Evolutionary conservation across 2,329 filamentous ascomycete species (phyloP).

Genomic region (Xylariaceae sp.): DNA sequence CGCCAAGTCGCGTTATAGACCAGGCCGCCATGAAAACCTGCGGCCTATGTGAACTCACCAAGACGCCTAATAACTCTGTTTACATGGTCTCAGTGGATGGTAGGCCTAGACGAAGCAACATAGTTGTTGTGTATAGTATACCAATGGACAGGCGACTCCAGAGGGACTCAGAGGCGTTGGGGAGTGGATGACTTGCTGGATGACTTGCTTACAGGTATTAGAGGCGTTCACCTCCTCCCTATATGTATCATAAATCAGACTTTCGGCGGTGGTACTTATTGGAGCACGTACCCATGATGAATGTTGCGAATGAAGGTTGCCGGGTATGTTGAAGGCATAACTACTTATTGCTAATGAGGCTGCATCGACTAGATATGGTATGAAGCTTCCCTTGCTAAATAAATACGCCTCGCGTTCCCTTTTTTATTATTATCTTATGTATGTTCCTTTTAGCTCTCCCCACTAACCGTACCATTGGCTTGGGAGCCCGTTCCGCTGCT

Average conservation of each 20-base stretch:
- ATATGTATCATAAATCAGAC: constrained; percentile 6
- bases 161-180: constrained; percentile 5
- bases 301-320: background rate
- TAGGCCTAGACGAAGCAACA: background rate
- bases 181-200: background rate
- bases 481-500: constrained; percentile 35
- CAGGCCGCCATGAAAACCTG: constrained; percentile 11
- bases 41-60: background rate
- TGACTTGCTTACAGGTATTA: constrained; percentile 1
- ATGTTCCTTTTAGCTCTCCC: background rate
- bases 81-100: background rate
- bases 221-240: constrained; percentile 1
- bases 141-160: background rate
- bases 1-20: constrained; percentile 5
- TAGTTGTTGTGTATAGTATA: constrained; percentile 17
- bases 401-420: background rate
- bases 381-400: background rate
- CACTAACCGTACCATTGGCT: background rate
- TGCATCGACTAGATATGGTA: background rate
- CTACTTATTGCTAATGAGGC: background rate
- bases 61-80: background rate
- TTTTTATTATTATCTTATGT: background rate
- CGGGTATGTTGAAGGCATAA: background rate
- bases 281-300: constrained; percentile 2
- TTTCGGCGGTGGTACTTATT: constrained; percentile 5